These are phyloP conservation scores for Gaultheria prostrata DNA, from an alignment of 148 eudicot species.

Conservation along the genomic window DNA sequence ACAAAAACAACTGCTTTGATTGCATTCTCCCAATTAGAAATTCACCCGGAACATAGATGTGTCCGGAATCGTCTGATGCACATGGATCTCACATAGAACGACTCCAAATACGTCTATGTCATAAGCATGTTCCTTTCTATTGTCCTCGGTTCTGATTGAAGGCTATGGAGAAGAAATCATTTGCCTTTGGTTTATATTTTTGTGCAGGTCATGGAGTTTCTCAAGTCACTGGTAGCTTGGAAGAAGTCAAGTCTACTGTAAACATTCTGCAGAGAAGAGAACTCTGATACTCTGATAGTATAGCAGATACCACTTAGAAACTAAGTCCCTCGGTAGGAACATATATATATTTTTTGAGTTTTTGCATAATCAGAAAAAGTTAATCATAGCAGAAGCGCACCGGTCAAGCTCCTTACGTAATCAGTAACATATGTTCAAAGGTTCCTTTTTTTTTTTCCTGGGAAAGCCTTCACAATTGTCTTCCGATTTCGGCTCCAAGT, in stretches of 20 bases:
- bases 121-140: neutral
- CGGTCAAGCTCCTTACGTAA: neutral
- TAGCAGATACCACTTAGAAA: slow-evolving; percentile 7
- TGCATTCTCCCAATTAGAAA: neutral
- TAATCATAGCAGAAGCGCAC: neutral
- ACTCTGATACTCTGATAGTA: neutral
- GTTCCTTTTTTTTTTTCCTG: slow-evolving; percentile 3
- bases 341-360: neutral
- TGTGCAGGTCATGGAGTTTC: slow-evolving; percentile 82
- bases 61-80: neutral
- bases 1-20: neutral
- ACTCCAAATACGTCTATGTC: neutral
- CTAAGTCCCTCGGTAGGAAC: neutral
- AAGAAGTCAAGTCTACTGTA: slow-evolving; percentile 36
- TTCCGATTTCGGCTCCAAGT: neutral
- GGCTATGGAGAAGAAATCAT: neutral
- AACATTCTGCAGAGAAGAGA: slow-evolving; percentile 5
- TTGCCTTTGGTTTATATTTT: neutral
- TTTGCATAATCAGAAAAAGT: neutral
- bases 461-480: slow-evolving; percentile 12
- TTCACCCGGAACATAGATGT: neutral
- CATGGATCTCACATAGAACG: neutral
- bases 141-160: neutral
- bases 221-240: slow-evolving; percentile 65
- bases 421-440: neutral